phyloP scores from a whole-genome alignment of 2,329 filamentous ascomycete genomes.

The Lachnellula hyalina region DNA sequence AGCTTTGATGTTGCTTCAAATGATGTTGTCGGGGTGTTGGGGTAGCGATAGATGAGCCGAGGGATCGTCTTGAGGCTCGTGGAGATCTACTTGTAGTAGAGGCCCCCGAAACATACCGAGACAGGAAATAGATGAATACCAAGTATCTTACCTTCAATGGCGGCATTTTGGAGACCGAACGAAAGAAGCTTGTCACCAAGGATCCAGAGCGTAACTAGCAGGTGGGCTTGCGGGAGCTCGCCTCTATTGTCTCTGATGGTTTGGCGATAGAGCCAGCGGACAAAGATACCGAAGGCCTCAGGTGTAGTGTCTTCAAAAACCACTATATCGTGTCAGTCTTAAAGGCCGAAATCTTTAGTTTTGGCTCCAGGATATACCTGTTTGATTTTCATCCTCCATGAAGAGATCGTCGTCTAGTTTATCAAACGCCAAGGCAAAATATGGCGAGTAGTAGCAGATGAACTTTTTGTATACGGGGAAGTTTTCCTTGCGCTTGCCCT shows the following conservation, averaged over 20 bases:
- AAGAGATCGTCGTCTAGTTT: neutral
- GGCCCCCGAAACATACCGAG: too few relatives aligned
- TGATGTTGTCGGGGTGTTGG: too few relatives aligned
- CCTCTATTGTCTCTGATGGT: neutral
- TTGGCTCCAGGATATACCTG: neutral
- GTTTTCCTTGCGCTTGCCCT: neutral
- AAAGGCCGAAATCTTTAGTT: neutral
- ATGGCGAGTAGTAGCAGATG: slow-evolving; percentile 2
- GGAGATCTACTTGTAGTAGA: too few relatives aligned
- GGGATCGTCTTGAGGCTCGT: too few relatives aligned
- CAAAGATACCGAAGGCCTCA: neutral
- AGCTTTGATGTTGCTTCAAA: too few relatives aligned
- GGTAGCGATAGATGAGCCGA: too few relatives aligned
- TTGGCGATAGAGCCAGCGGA: neutral
- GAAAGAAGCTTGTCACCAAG: neutral
- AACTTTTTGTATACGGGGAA: neutral
- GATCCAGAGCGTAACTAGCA: neutral
- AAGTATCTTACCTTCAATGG: neutral
- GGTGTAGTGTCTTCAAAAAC: neutral
- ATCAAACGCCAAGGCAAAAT: neutral
- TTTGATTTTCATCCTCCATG: neutral
- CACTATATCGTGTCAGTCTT: neutral
- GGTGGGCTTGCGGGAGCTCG: neutral
- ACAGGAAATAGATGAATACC: too few relatives aligned
- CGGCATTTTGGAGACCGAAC: neutral